A percentile compares a stretch with the other conserved stretches of the same genome.
Conservation (phyloP, 2,329 filamentous ascomycete species). For the Apiospora kogelbergensis region DNA sequence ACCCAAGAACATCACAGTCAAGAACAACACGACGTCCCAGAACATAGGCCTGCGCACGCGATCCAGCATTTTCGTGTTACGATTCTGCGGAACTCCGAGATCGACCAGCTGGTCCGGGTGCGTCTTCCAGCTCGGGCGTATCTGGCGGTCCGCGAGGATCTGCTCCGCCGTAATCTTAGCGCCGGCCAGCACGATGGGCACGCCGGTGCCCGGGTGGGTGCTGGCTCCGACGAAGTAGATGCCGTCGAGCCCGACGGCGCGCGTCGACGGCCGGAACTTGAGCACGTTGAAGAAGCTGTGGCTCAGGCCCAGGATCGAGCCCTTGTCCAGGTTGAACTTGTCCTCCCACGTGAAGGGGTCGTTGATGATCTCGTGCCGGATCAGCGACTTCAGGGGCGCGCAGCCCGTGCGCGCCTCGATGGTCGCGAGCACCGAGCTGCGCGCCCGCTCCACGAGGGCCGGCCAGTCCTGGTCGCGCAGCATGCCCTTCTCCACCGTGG, state of each 20-base stretch:
- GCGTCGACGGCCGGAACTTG: constrained; percentile 62
- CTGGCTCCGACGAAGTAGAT: constrained; percentile 74
- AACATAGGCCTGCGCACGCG: background rate
- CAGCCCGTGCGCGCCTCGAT: constrained; percentile 61
- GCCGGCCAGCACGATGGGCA: constrained; percentile 71
- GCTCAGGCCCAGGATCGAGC: constrained; percentile 69
- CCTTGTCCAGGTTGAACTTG: constrained; percentile 73
- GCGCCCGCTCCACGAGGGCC: constrained; percentile 57
- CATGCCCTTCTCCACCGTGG: constrained; percentile 29
- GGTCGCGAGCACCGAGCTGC: constrained; percentile 59
- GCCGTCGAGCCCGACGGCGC: constrained; percentile 46
- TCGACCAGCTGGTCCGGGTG: constrained; percentile 21
- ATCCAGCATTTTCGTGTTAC: constrained; percentile 15
- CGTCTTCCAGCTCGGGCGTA: constrained; percentile 30
- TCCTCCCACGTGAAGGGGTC: constrained; percentile 64
- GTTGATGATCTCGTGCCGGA: constrained; percentile 64
- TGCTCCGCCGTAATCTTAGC: constrained; percentile 57
- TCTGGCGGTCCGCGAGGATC: constrained; percentile 36
- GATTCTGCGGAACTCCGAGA: constrained; percentile 21
- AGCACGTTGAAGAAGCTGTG: constrained; percentile 76
- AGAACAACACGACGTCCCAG: background rate
- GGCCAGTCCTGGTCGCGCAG: constrained; percentile 57
- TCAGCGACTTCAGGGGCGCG: constrained; percentile 42
- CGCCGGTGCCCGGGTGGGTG: constrained; percentile 74
- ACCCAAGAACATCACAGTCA: background rate